These are phyloP conservation scores for Camelina neglecta DNA, from an alignment of 345 rosid species.

Conservation along the genomic window DNA sequence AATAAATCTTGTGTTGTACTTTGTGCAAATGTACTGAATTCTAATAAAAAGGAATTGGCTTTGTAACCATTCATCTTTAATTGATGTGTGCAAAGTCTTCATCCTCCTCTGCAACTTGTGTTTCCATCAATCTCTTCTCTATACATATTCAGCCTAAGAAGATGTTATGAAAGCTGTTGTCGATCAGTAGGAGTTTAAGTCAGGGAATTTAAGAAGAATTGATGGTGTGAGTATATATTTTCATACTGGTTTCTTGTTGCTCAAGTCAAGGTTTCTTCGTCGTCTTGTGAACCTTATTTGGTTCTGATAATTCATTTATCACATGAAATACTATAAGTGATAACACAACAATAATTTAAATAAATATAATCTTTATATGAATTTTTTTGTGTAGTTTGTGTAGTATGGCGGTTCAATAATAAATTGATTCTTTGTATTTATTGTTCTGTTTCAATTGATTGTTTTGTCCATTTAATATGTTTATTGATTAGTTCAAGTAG, in stretches of 20 bases:
- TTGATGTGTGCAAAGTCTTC: too few species aligned
- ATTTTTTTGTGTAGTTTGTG: too few species aligned
- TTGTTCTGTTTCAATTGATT: background rate
- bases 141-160: constrained; percentile 46
- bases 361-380: too few species aligned
- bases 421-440: background rate
- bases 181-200: constrained; percentile 54
- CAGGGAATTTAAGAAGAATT: constrained; percentile 52
- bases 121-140: too few species aligned
- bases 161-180: constrained; percentile 60
- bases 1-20: too few species aligned
- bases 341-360: too few species aligned
- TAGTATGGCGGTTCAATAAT: background rate
- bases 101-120: too few species aligned
- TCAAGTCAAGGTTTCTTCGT: constrained; percentile 26
- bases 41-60: too few species aligned
- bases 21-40: too few species aligned
- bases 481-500: background rate
- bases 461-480: background rate
- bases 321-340: too few species aligned
- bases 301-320: constrained; percentile 21
- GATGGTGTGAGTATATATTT: background rate
- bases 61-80: too few species aligned
- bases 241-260: constrained; percentile 27
- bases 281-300: background rate